Evolutionary conservation across 225 moss, liverwort and hornwort genomes (phyloP).

Genomic region (Sphagnum tenellum): DNA sequence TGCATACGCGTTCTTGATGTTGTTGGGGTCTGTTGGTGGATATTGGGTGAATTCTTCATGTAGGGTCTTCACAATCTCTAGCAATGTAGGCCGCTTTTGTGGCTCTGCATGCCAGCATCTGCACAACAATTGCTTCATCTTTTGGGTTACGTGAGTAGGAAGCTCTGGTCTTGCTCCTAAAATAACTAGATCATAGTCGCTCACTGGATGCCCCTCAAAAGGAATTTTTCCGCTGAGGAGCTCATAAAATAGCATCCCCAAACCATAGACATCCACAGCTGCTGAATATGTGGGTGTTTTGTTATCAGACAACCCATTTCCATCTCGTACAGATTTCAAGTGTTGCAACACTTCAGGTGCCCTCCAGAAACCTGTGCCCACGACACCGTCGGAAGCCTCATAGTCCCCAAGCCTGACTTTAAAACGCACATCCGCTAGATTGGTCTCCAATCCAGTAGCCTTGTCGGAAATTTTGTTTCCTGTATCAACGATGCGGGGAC

Average conservation of each 20-base stretch:
- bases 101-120: slow-evolving; percentile 23
- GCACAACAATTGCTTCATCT: slow-evolving; percentile 9
- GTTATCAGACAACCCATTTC: background rate
- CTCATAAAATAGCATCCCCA: too few relatives aligned
- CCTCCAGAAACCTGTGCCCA: slow-evolving; percentile 4
- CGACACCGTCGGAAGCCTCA: background rate
- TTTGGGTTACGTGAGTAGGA: slow-evolving; percentile 13
- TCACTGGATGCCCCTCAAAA: slow-evolving; percentile 1
- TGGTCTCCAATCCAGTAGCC: too few relatives aligned
- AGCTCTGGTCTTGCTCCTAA: slow-evolving; percentile 20
- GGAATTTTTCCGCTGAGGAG: background rate
- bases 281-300: too few relatives aligned
- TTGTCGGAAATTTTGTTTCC: too few relatives aligned
- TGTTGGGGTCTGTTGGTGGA: too few relatives aligned
- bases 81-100: too few relatives aligned
- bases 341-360: slow-evolving; percentile 5
- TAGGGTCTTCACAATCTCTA: too few relatives aligned
- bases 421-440: too few relatives aligned
- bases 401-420: background rate
- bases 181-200: slow-evolving; percentile 27
- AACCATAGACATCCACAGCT: too few relatives aligned
- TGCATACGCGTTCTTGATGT: too few relatives aligned
- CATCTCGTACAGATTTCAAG: background rate
- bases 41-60: too few relatives aligned
- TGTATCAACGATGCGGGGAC: too few relatives aligned